Evolutionary conservation across 805 yeast species (phyloP).

Genomic region (Hanseniaspora osmophila): DNA sequence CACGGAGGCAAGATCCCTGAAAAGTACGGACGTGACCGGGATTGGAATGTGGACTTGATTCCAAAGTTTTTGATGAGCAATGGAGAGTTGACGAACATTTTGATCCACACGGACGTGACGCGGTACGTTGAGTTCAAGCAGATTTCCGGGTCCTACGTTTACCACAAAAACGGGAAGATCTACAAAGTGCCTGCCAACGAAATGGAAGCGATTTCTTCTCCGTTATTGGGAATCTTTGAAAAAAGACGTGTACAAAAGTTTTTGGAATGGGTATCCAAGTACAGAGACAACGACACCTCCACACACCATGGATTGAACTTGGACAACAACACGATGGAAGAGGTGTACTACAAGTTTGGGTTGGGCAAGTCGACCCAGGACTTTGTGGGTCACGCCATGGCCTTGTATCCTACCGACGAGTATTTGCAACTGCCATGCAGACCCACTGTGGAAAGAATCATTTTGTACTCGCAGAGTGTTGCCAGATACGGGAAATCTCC

Average conservation of each 20-base stretch:
- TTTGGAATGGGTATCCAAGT: slow-evolving; percentile 72
- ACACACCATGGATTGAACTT: slow-evolving; percentile 81
- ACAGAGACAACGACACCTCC: slow-evolving; percentile 59
- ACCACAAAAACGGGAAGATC: slow-evolving; percentile 66
- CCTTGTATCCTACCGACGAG: slow-evolving; percentile 85
- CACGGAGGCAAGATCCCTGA: slow-evolving; percentile 46
- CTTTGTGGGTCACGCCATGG: slow-evolving; percentile 98
- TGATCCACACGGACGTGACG: slow-evolving; percentile 91
- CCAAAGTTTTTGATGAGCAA: slow-evolving; percentile 96
- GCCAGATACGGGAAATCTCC: slow-evolving; percentile 95
- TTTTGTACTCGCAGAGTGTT: slow-evolving; percentile 77
- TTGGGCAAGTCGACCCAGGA: slow-evolving; percentile 87
- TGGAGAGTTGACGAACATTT: slow-evolving; percentile 90
- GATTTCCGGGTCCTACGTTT: slow-evolving; percentile 89
- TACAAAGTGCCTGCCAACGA: slow-evolving; percentile 92
- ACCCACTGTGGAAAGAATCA: slow-evolving; percentile 75
- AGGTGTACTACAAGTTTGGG: slow-evolving; percentile 77
- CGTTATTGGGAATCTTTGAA: slow-evolving; percentile 91
- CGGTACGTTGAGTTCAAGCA: slow-evolving; percentile 92
- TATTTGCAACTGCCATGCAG: slow-evolving; percentile 81
- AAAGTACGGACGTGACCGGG: slow-evolving; percentile 77
- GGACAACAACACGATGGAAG: slow-evolving; percentile 82
- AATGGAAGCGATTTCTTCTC: slow-evolving; percentile 78
- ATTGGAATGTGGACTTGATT: slow-evolving; percentile 94
- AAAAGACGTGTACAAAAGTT: slow-evolving; percentile 89